Evolutionary conservation across 345 rosid genomes (phyloP), one percentile per base, ranked within the genome.

Genomic region (Erysimum cheiranthoides): DNA sequence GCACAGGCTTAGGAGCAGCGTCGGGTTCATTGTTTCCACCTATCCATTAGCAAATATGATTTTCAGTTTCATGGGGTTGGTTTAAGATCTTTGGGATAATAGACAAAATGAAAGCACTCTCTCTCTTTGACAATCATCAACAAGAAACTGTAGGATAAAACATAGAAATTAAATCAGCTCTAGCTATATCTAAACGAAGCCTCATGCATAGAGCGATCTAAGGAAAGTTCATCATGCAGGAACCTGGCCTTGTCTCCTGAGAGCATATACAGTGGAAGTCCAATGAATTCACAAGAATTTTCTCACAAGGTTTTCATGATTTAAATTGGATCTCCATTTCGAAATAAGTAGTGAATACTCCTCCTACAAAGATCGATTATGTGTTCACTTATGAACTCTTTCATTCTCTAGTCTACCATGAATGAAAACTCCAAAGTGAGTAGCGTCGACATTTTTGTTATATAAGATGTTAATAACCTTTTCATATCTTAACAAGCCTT

Each of bases 11-110:
- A 4, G 84, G 43, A 50, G 80, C 67, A 14, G 74, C 57, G 63
- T 86, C 98, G 6, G 71, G 67, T 79, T 90, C 98, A 18, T 63
- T 77, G 60, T 73, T 82, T 70, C 87, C 84, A 52, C 83, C 80
- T 40, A 72, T 58, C 45, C 38, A 73, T 35, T 32, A 10, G 6
- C 52, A 47, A 53, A 74, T 47, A 68, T 25, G 66, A 58, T 43
- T 8, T 38, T 61, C 30, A 68, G 54, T 62, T 54, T 73, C 66
- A 74, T 32, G 68, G 61, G 46, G 49, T 28, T 56, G 35, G 51
- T 68, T 49, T 54, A 28, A 43, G 54, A 64, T 18, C 46, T 46
- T 63, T 47, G 35, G 28, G 42, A 25, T 50, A 25, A 6, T 28
- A 25, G 39, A 69, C 10, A 27, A 62, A 54, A 30, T 16, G 61